Evolutionary conservation across 176 grass and related monocot species (phyloP).

Genomic region (Oryza glaberrima): DNA sequence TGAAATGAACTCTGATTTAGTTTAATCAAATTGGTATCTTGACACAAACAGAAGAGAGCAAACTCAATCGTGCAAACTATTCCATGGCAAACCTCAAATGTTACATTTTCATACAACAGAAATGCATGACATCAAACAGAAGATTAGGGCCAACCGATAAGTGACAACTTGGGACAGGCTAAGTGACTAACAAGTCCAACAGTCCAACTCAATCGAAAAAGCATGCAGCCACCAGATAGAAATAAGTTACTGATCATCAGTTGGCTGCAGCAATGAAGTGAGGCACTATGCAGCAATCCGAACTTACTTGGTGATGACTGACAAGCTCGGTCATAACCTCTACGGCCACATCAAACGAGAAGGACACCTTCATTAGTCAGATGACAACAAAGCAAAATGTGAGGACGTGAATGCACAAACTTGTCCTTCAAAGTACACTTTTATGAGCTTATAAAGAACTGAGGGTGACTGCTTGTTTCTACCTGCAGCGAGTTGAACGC

Average conservation of each 20-base stretch:
- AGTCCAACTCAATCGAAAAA: neutral
- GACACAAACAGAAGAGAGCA: neutral
- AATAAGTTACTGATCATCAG: constrained; percentile 5
- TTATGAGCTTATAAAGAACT: neutral
- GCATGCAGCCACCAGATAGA: constrained; percentile 25
- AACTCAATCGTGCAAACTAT: neutral
- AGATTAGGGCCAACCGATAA: neutral
- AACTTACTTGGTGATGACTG: constrained; percentile 80
- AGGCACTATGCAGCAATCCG: too few species aligned
- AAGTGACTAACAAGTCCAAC: neutral
- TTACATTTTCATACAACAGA: neutral
- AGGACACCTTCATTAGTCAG: constrained; percentile 58
- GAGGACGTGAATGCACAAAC: constrained; percentile 42
- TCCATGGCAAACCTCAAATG: neutral
- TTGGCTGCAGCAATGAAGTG: constrained; percentile 22
- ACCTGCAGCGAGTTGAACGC: constrained; percentile 97
- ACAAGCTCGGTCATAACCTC: constrained; percentile 94
- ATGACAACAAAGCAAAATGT: constrained; percentile 44
- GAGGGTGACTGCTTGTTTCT: constrained; percentile 15
- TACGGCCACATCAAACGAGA: constrained; percentile 86
- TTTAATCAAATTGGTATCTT: neutral
- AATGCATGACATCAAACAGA: neutral
- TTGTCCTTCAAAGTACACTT: constrained; percentile 19
- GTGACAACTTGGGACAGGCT: neutral
- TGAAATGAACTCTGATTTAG: neutral